Evolutionary conservation across 768 basidiomycete genomes (phyloP).

Genomic region (Suillus weaverae): DNA sequence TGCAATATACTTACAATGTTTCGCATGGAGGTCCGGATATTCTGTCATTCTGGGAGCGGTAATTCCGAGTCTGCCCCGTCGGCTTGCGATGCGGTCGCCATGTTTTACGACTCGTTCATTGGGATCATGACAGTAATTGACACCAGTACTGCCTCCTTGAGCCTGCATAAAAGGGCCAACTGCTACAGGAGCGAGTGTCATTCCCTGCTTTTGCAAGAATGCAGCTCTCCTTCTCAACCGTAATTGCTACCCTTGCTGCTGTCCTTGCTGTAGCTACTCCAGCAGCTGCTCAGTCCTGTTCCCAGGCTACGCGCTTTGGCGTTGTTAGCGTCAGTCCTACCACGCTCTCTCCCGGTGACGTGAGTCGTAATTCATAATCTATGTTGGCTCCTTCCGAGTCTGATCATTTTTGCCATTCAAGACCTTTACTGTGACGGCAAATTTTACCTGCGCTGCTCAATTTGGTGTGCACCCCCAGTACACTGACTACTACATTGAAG

Average conservation of each 20-base stretch:
- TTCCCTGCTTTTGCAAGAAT: slow-evolving; percentile 10
- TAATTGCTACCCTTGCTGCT: slow-evolving; percentile 13
- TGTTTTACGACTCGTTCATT: background rate
- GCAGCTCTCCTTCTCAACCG: slow-evolving; percentile 16
- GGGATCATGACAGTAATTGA: too few species aligned
- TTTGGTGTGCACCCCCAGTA: slow-evolving; percentile 21
- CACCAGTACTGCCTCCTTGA: background rate
- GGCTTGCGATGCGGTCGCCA: background rate
- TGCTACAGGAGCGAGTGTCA: background rate
- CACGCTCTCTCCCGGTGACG: slow-evolving; percentile 25
- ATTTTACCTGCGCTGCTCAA: slow-evolving; percentile 30
- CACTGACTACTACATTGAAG: slow-evolving; percentile 36
- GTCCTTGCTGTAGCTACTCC: slow-evolving; percentile 21
- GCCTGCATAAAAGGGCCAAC: background rate
- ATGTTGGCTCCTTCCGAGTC: background rate
- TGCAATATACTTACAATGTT: background rate
- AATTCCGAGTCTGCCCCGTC: background rate
- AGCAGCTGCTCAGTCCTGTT: slow-evolving; percentile 20
- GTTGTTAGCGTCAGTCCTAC: slow-evolving; percentile 19
- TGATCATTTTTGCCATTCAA: slow-evolving; percentile 12
- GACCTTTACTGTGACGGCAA: slow-evolving; percentile 20
- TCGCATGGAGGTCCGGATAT: background rate
- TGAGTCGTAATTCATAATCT: slow-evolving; percentile 7
- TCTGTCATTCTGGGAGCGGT: background rate
- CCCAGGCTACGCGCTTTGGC: slow-evolving; percentile 25